Evolutionary conservation across 2,329 filamentous ascomycete species (phyloP), one percentile per base, ranked within the genome.

Genomic region (Pyrenophora graminea): DNA sequence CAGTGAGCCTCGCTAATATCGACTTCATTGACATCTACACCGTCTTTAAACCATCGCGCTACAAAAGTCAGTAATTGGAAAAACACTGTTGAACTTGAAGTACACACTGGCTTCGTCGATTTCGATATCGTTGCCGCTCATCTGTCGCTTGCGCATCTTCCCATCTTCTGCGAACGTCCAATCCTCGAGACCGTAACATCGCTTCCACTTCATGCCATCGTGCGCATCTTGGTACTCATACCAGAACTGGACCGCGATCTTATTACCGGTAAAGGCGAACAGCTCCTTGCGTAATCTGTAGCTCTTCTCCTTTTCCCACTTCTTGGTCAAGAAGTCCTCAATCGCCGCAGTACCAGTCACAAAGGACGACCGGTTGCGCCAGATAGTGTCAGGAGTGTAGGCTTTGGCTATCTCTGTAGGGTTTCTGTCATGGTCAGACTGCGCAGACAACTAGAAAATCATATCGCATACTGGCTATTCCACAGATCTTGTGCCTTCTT

Each of bases 241-340:
- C 90, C 90, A 95, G 71, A 94, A 95, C 68, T 96, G 90, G 18
- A 95, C 91, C 1, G 90, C 90, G 58, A 92, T 93, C 73, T 84
- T 88, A 72, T 93, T 79, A 32, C 86, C 85, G 0, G 76, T 80
- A 65, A 91, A 94, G 1, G 89, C 80, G 72, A 95, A 96, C 1
- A 96, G 77, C 69, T 96, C 91, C 71, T 96, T 95, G 46, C 90
- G 82, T 47, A 96, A 79, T 0, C 82, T 80, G 65, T 95, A 95
- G 13, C 80, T 84, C 37, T 82, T 76, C 70, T 95, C 91, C 17
- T 79, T 82, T 37, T 80, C 74, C 90, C 90, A 95, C 68, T 95
- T 95, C 38, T 82, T 76, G 0, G 80, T 82, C 45, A 96, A 68
- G 60, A 93, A 90, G 2, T 75, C 75, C 42, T 85, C 77, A 53